Base-by-base conservation (phyloP, 495 filamentous ascomycete genomes). In the Penicillium cosmopolitanum region DNA sequence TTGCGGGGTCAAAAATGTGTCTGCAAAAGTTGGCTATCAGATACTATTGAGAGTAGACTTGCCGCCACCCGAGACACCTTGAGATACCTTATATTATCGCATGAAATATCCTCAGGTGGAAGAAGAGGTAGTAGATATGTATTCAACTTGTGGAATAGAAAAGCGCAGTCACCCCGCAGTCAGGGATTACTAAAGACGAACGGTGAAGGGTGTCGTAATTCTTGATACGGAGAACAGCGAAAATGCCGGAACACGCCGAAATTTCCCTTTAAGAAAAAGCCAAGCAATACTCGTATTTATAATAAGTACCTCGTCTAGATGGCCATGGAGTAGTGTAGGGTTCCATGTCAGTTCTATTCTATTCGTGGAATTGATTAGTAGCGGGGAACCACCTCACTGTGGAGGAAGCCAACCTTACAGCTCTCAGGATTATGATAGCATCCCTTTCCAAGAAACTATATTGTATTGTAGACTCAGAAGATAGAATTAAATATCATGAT, bases 171-270 rank as follows among this genome's bases (percentile, higher is more conserved):
- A 38, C 36, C 36, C 36, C 36, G 36, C 36, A 38, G 36, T 38
- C 12, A 19, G n/a, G 42, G 16, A 16, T 16, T 16, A 44, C 13
- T 44, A 16, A 44, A 44, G 42, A 3, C 15, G 36, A n/a, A 44
- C 16, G 16, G 16, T 0, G 15, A 44, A 16, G 42, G 9, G 23
- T 25, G 46, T 48, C 44, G 44, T 47, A 10, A 25, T 28, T 48
- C 13, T 10, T 21, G 12, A 48, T 12, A 13, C 46, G 46, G 46
- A 48, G 46, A 25, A 25, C 9, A 11, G 46, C 46, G 46, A 48
- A 46, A 48, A 23, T 48, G 9, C 23, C 46, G 46, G 46, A 25
- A 23, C 6, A 48, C 46, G 23, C 46, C 46, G 46, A 48, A 5
- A n/a, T 19, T 38, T 38, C 12, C 5, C 10, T 38, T 38, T n/a